These are phyloP conservation scores for Geranium incanum DNA, from an alignment of 441 rosid genomes.

Conservation along the genomic window DNA sequence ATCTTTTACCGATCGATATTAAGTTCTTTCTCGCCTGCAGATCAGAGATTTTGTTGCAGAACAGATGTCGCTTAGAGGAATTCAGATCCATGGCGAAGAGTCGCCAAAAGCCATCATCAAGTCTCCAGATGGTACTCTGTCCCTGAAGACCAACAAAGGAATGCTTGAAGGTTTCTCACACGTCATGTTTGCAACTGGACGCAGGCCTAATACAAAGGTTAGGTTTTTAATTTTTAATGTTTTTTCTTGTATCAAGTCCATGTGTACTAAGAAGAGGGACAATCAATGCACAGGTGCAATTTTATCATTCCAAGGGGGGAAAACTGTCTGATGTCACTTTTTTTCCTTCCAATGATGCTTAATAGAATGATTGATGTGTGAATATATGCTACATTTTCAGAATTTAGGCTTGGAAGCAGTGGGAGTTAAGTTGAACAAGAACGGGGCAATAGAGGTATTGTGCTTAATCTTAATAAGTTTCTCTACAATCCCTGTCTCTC, in stretches of 20 bases:
- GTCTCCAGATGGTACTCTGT: conserved; percentile 58
- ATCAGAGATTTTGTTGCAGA: conserved; percentile 79
- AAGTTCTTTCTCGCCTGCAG: conserved; percentile 28
- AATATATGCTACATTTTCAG: conserved; percentile 38
- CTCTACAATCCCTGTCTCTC: not conserved
- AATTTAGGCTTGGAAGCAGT: conserved; percentile 70
- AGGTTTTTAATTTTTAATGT: conserved; percentile 7
- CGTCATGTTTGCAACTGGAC: conserved; percentile 93
- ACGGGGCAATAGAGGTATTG: conserved; percentile 81
- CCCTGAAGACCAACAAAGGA: conserved; percentile 79
- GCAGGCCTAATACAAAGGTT: conserved; percentile 84
- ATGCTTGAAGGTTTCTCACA: conserved; percentile 81
- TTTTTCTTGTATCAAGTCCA: conserved; percentile 8
- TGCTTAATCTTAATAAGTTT: not conserved
- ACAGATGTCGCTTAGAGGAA: conserved; percentile 85
- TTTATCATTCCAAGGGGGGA: not conserved
- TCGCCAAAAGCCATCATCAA: conserved; percentile 71
- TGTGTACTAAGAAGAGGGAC: not conserved
- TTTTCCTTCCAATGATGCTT: not conserved
- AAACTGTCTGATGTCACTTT: not conserved
- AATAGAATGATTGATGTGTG: conserved; percentile 16
- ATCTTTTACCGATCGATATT: not conserved
- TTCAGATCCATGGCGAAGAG: conserved; percentile 80
- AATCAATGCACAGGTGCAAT: not conserved
- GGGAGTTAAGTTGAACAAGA: conserved; percentile 60